Evolutionary conservation across 192 early-diverging fungal species (phyloP).

Genomic region (Rhizophagus sp.): DNA sequence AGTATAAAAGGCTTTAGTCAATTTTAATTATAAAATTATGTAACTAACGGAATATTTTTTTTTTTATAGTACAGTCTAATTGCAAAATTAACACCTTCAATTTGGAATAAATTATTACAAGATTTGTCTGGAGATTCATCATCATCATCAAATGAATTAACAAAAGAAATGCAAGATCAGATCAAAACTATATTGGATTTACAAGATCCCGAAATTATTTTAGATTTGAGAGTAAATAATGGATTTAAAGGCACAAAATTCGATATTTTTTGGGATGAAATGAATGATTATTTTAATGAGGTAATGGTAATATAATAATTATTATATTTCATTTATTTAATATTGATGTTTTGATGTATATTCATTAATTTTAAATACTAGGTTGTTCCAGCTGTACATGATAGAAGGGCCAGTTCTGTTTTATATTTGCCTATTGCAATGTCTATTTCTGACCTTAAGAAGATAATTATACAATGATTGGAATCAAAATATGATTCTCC

Average conservation of each 20-base stretch:
- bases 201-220: background rate
- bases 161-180: background rate
- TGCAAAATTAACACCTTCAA: background rate
- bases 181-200: background rate
- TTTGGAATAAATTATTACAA: background rate
- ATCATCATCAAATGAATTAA: background rate
- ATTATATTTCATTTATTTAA: no score
- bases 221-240: background rate
- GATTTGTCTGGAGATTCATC: background rate
- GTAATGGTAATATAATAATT: no score
- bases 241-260: constrained; percentile 6
- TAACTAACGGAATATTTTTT: no score
- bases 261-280: constrained; percentile 5
- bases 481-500: background rate
- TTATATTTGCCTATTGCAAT: background rate
- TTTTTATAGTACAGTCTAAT: no score
- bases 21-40: no score
- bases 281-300: background rate
- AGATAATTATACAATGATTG: background rate
- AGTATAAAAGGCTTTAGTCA: no score
- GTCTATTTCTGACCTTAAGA: background rate
- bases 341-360: no score
- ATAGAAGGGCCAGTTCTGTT: background rate
- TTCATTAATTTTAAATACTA: background rate
- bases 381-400: background rate